These are phyloP conservation scores for Penicillium taxi DNA, from an alignment of 495 filamentous ascomycete genomes.

Conservation along the genomic window DNA sequence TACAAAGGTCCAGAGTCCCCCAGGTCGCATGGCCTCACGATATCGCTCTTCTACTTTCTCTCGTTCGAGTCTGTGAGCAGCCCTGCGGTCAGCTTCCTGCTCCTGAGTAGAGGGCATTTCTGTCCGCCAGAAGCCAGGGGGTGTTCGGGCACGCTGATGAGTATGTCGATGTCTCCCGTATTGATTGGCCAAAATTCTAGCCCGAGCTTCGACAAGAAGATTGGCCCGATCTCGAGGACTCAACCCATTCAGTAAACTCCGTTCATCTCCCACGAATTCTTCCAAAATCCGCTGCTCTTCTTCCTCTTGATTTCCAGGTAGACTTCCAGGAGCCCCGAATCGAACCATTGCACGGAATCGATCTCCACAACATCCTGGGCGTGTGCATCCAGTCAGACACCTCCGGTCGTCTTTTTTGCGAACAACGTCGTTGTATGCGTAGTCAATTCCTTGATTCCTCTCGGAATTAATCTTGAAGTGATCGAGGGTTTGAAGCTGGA, in stretches of 20 bases:
- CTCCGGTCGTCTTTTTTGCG: constrained; percentile 66
- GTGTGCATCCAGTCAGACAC: constrained; percentile 70
- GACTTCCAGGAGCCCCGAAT: constrained; percentile 25
- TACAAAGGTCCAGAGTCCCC: constrained; percentile 68
- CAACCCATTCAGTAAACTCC: constrained; percentile 34
- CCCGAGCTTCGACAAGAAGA: constrained; percentile 59
- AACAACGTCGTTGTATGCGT: constrained; percentile 68
- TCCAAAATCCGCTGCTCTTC: constrained; percentile 53
- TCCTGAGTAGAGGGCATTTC: constrained; percentile 87
- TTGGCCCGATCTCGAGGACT: constrained; percentile 43
- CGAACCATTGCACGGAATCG: constrained; percentile 58
- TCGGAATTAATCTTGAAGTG: constrained; percentile 84
- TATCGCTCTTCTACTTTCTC: constrained; percentile 64
- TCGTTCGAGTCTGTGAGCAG: constrained; percentile 50
- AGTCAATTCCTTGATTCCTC: constrained; percentile 62
- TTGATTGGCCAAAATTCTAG: constrained; percentile 56
- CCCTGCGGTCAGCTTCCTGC: constrained; percentile 50
- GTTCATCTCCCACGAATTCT: constrained; percentile 57
- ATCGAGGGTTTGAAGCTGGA: constrained; percentile 43
- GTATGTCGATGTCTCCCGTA: constrained; percentile 70
- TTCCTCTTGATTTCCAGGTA: constrained; percentile 21
- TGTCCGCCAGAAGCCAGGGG: constrained; percentile 82
- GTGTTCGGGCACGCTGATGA: constrained; percentile 59
- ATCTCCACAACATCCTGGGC: constrained; percentile 67
- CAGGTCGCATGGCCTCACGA: constrained; percentile 69